Percentiles rank a stretch among this genome's conserved stretches.
Evolutionary conservation across 352 stramenopile species (phyloP).

Genomic region (Globisporangium nunn): DNA sequence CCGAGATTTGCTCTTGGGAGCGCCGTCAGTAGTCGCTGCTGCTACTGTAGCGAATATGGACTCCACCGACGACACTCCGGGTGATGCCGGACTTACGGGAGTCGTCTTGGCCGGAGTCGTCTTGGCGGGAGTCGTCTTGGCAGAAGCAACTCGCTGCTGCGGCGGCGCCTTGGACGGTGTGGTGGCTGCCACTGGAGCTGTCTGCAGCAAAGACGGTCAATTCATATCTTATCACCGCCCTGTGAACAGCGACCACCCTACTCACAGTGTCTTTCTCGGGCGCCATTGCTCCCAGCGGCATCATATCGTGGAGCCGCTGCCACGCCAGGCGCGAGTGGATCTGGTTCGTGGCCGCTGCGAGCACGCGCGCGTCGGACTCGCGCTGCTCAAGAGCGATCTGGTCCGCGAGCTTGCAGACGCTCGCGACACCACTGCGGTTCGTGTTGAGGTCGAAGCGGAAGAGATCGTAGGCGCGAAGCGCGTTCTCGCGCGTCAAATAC

Average conservation of each 20-base stretch:
- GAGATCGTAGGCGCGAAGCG: conserved; percentile 38
- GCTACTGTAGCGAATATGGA: conserved; percentile 1
- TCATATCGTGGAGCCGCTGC: conserved; percentile 24
- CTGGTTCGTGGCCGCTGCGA: conserved; percentile 32
- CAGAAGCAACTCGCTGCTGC: background rate
- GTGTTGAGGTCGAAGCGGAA: conserved; percentile 22
- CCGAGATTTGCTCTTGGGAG: conserved; percentile 13
- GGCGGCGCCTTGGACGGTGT: conserved; percentile 7
- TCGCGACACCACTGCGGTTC: conserved; percentile 17
- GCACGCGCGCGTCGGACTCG: conserved; percentile 20
- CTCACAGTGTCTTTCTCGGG: conserved; percentile 2
- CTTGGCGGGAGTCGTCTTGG: too few relatives aligned
- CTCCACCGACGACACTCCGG: conserved; percentile 15
- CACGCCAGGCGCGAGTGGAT: conserved; percentile 34
- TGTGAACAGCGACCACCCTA: background rate
- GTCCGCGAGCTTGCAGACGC: conserved; percentile 19
- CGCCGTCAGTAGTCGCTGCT: background rate
- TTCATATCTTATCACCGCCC: background rate
- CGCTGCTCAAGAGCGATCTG: conserved; percentile 19
- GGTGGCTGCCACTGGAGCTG: background rate
- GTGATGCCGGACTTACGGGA: conserved; percentile 4
- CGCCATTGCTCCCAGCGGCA: conserved; percentile 3
- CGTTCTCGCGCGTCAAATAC: conserved; percentile 26
- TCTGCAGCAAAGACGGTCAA: background rate
- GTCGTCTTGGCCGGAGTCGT: background rate